These are phyloP conservation scores for Fusarium foetens DNA, from an alignment of 2,329 filamentous ascomycete species.

Conservation along the genomic window DNA sequence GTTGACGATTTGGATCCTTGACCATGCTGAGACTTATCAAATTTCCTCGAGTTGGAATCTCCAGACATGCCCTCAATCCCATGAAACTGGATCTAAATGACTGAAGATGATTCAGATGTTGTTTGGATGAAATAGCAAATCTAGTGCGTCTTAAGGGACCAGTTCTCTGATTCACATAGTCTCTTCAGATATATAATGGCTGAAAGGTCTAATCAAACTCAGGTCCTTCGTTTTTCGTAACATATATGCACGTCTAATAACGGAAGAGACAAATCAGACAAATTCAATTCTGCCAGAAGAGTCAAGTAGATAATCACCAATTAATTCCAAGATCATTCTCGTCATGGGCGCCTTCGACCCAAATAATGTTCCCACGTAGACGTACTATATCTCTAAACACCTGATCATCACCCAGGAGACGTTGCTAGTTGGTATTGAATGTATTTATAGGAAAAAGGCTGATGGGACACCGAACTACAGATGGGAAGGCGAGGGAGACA, in stretches of 20 bases:
- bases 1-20: too few species aligned
- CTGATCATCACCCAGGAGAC: background rate
- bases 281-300: background rate
- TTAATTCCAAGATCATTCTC: too few species aligned
- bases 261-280: background rate
- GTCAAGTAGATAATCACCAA: background rate
- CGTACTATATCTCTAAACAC: background rate
- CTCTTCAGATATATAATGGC: background rate
- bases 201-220: background rate
- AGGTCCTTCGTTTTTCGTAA: accelerated
- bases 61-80: accelerated
- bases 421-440: background rate
- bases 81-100: background rate
- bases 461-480: background rate
- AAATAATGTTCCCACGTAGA: background rate
- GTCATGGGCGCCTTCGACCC: background rate
- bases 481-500: background rate
- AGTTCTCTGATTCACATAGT: background rate
- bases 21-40: accelerated
- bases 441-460: background rate
- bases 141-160: accelerated
- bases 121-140: background rate
- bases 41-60: too few species aligned
- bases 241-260: background rate
- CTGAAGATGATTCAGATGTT: too few species aligned